Conservation (phyloP, 2,329 filamentous ascomycete species). For the Fusarium napiforme region DNA sequence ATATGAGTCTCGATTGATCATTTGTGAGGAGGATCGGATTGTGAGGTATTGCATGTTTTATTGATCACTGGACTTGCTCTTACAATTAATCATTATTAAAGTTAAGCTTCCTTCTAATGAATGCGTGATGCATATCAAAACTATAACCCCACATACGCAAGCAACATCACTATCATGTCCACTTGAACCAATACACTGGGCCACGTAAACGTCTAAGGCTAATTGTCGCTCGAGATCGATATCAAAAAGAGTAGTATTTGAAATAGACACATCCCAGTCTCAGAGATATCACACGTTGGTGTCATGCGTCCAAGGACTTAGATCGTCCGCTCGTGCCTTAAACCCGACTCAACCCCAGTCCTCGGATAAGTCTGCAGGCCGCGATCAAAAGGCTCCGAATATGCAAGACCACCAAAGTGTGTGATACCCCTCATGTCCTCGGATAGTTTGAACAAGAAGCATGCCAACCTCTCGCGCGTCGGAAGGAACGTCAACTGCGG, state of each 20-base stretch:
- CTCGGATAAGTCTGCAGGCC: not conserved
- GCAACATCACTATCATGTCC: too few relatives aligned
- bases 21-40: accelerated
- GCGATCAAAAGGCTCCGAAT: not conserved
- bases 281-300: accelerated
- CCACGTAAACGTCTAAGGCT: not conserved
- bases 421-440: not conserved
- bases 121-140: not conserved
- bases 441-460: not conserved
- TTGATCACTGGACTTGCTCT: not conserved
- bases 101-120: not conserved
- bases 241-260: too few relatives aligned
- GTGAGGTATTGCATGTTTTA: not conserved
- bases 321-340: not conserved
- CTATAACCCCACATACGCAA: not conserved
- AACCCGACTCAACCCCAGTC: not conserved
- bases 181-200: accelerated
- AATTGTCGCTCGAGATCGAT: accelerated
- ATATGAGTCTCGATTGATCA: accelerated
- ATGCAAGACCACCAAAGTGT: accelerated
- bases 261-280: accelerated
- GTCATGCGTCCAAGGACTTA: not conserved
- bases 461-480: not conserved
- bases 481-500: not conserved
- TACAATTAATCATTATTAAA: accelerated